Evolutionary conservation across 257 asterid species (phyloP).

Genomic region (Nicotiana sylvestris): DNA sequence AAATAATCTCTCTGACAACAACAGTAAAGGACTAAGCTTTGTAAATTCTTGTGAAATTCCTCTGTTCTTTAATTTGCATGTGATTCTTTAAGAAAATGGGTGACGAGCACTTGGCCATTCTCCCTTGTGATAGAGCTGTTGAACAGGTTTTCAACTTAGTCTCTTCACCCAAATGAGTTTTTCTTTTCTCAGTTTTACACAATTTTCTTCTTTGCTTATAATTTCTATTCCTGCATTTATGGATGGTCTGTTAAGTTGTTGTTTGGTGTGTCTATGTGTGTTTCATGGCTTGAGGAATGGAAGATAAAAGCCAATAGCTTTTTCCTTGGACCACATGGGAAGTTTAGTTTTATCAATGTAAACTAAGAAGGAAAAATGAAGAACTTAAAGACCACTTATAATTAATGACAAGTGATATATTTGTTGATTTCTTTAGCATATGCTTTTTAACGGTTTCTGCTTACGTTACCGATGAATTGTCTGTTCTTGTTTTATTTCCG

Average conservation of each 20-base stretch:
- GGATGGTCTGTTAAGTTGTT: not conserved
- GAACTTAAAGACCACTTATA: no score
- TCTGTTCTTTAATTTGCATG: constrained; percentile 1
- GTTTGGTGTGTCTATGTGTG: not conserved
- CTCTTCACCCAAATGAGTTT: not conserved
- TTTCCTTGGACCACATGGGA: not conserved
- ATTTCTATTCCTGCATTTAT: not conserved
- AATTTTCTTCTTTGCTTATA: no score
- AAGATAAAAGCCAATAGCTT: not conserved
- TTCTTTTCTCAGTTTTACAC: not conserved
- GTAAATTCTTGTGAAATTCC: not conserved
- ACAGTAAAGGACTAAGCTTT: not conserved
- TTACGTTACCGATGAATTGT: no score
- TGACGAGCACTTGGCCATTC: constrained; percentile 24
- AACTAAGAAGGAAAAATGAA: not conserved
- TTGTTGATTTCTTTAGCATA: not conserved
- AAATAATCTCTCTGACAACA: not conserved
- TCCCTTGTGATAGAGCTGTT: constrained; percentile 34
- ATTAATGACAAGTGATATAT: no score
- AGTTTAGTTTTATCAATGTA: not conserved
- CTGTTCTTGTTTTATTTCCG: no score
- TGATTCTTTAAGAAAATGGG: constrained; percentile 27
- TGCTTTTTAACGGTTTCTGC: no score
- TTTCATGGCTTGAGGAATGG: not conserved
- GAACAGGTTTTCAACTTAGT: constrained; percentile 29